Percentiles rank a stretch among this genome's conserved stretches.
These are phyloP conservation scores for Paraconiothyrium sp. DNA, from an alignment of 2,329 filamentous ascomycete species.

Conservation along the genomic window DNA sequence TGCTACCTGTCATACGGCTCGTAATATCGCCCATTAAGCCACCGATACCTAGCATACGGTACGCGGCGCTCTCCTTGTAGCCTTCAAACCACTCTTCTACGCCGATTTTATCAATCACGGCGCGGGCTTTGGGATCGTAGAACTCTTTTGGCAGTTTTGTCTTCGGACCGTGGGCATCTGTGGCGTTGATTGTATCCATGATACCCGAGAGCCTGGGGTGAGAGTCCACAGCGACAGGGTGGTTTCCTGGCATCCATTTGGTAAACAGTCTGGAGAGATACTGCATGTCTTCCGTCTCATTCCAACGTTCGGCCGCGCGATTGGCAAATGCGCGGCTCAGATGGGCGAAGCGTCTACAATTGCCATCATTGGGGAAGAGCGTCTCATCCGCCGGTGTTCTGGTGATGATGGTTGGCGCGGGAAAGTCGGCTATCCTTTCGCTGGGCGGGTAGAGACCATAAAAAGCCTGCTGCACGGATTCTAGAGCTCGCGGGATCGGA, in stretches of 20 bases:
- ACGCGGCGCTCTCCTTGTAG: slow-evolving; percentile 84
- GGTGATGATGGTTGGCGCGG: slow-evolving; percentile 56
- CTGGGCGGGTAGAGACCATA: slow-evolving; percentile 58
- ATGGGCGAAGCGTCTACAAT: slow-evolving; percentile 59
- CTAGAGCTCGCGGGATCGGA: slow-evolving; percentile 60
- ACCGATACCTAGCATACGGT: slow-evolving; percentile 89
- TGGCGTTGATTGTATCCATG: slow-evolving; percentile 93
- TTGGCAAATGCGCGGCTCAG: slow-evolving; percentile 59
- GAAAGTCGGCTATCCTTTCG: slow-evolving; percentile 53
- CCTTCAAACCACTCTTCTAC: slow-evolving; percentile 95
- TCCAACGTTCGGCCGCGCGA: slow-evolving; percentile 58
- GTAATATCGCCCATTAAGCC: slow-evolving; percentile 84
- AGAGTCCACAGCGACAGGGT: slow-evolving; percentile 80
- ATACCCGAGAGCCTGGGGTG: slow-evolving; percentile 87
- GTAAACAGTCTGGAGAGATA: slow-evolving; percentile 81
- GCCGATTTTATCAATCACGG: slow-evolving; percentile 75
- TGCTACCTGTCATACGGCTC: slow-evolving; percentile 54
- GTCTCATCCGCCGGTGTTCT: slow-evolving; percentile 59
- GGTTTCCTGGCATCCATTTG: slow-evolving; percentile 82
- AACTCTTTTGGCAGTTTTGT: slow-evolving; percentile 86
- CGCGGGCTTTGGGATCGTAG: slow-evolving; percentile 77
- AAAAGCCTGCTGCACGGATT: slow-evolving; percentile 62
- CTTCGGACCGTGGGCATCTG: slow-evolving; percentile 80
- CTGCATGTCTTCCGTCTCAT: slow-evolving; percentile 77
- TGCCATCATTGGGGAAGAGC: slow-evolving; percentile 60